phyloP scores from a whole-genome alignment of 768 basidiomycete genomes.

The Lentinus brumalis region DNA sequence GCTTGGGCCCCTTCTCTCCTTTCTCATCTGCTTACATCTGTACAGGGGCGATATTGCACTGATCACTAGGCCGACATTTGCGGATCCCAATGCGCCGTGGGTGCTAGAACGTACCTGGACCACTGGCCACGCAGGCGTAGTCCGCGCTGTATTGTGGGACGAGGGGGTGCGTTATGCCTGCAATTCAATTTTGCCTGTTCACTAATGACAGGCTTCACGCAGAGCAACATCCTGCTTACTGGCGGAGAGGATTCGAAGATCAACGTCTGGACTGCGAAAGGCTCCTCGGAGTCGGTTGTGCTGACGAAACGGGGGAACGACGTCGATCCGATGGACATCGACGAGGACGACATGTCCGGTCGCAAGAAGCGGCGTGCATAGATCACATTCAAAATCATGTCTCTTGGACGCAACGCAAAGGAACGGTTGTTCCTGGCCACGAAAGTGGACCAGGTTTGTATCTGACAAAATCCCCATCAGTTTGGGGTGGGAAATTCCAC shows the following conservation, averaged over 20 bases:
- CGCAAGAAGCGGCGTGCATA: conserved; percentile 26
- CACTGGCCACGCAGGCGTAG: conserved; percentile 33
- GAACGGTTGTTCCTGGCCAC: no score
- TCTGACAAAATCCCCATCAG: no score
- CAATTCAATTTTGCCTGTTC: neutral
- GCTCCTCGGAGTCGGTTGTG: neutral
- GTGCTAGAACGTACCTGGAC: conserved; percentile 31
- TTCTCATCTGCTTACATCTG: neutral
- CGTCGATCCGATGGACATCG: conserved; percentile 26
- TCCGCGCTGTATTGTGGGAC: conserved; percentile 35
- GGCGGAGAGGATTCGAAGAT: conserved; percentile 38
- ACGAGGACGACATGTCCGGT: conserved; percentile 15
- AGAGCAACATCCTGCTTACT: conserved; percentile 37
- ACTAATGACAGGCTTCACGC: neutral
- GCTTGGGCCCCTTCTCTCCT: conserved; percentile 22
- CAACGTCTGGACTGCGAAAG: conserved; percentile 32
- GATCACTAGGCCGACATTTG: conserved; percentile 28
- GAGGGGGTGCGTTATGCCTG: conserved; percentile 27
- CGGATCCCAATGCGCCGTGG: conserved; percentile 29
- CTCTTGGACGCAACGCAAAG: no score
- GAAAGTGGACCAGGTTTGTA: no score
- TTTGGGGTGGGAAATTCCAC: no score
- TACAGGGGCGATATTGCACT: conserved; percentile 36
- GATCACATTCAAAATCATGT: neutral
- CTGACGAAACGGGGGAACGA: conserved; percentile 22